These are phyloP conservation scores for Phyllachora maydis DNA, from an alignment of 2,329 filamentous ascomycete genomes.

Conservation along the genomic window DNA sequence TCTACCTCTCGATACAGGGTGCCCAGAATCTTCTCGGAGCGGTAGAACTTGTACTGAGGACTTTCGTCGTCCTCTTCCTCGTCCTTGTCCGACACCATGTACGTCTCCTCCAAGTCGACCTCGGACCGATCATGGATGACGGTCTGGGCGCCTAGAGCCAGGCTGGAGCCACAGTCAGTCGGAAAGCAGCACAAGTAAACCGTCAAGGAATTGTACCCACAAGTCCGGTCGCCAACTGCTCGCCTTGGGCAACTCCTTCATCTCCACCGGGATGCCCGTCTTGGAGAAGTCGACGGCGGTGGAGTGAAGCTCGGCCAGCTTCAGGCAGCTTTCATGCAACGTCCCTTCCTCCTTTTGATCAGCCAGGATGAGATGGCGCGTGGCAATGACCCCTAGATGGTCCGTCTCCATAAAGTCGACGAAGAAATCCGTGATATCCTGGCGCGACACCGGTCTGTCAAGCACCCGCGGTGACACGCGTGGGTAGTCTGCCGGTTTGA, in stretches of 20 bases:
- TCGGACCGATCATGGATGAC: conserved; percentile 21
- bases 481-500: conserved; percentile 50
- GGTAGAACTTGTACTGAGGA: conserved; percentile 35
- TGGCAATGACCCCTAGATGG: conserved; percentile 44
- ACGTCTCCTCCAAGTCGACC: conserved; percentile 15
- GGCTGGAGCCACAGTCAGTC: conserved; percentile 9
- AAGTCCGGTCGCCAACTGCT: conserved; percentile 29
- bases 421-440: conserved; percentile 66
- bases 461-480: conserved; percentile 34
- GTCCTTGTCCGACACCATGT: conserved; percentile 12
- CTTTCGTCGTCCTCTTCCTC: conserved; percentile 23
- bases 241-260: conserved; percentile 18
- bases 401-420: conserved; percentile 56
- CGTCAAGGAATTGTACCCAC: too few relatives aligned
- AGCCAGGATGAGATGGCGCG: conserved; percentile 39
- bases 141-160: conserved; percentile 22
- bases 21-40: conserved; percentile 47
- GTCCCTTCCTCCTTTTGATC: conserved; percentile 35
- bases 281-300: conserved; percentile 60
- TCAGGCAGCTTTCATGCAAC: conserved; percentile 23
- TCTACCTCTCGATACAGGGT: conserved; percentile 52
- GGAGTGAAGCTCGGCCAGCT: conserved; percentile 43
- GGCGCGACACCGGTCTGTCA: conserved; percentile 30
- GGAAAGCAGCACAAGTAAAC: too few relatives aligned
- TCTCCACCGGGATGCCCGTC: conserved; percentile 39